Conservation (phyloP, 2,329 filamentous ascomycete species). For the Alternaria metachromatica region DNA sequence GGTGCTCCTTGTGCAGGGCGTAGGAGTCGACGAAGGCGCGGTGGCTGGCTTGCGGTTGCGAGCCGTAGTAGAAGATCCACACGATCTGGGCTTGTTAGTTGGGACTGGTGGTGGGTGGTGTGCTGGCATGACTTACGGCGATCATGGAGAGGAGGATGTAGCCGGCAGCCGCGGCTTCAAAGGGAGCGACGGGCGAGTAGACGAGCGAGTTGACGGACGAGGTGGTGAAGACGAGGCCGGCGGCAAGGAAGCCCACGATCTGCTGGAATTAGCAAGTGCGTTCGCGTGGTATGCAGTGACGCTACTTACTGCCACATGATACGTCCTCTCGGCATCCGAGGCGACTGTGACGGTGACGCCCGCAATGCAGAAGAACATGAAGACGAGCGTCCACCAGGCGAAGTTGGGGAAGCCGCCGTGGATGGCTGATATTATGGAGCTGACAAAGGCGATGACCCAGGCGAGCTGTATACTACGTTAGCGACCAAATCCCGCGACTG, state of each 20-base stretch:
- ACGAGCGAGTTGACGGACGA: constrained; percentile 87
- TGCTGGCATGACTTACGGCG: constrained; percentile 65
- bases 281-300: not conserved
- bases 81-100: constrained; percentile 69
- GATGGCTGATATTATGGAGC: constrained; percentile 76
- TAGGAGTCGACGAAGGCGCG: constrained; percentile 96
- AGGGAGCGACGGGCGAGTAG: constrained; percentile 74
- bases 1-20: constrained; percentile 84
- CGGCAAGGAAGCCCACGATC: constrained; percentile 84
- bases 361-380: constrained; percentile 81
- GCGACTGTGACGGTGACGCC: constrained; percentile 84
- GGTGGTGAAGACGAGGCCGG: constrained; percentile 83
- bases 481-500: constrained; percentile 18
- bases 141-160: constrained; percentile 95
- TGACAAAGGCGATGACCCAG: constrained; percentile 91
- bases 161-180: constrained; percentile 87
- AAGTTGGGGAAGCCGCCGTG: constrained; percentile 75
- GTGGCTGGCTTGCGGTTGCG: constrained; percentile 82
- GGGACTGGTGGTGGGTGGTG: not conserved
- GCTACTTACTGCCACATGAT: constrained; percentile 77
- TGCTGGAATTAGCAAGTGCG: constrained; percentile 44
- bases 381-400: constrained; percentile 90
- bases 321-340: constrained; percentile 82
- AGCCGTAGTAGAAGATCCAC: constrained; percentile 99
- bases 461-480: constrained; percentile 70